phyloP scores from a whole-genome alignment of 2,329 filamentous ascomycete genomes.

The Arthrobotrys sinensis region DNA sequence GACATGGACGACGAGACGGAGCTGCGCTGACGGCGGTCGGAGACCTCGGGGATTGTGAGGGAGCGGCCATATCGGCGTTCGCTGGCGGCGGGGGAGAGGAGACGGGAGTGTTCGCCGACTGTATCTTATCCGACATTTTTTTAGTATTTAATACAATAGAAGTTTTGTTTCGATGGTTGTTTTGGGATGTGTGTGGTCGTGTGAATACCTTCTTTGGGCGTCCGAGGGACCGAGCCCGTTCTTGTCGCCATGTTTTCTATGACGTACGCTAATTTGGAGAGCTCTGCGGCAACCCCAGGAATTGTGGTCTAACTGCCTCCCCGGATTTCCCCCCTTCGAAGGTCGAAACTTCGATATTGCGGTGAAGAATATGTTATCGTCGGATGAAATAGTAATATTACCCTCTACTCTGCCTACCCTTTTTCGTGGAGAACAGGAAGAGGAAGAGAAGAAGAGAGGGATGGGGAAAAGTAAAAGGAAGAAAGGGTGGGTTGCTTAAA shows the following conservation, averaged over 20 bases:
- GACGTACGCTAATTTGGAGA: constrained; percentile 14
- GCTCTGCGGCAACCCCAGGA: constrained; percentile 25
- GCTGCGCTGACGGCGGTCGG: constrained; percentile 47
- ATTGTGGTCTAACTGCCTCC: constrained; percentile 4
- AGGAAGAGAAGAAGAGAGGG: constrained; percentile 6
- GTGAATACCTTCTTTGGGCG: constrained; percentile 51
- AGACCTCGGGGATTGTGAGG: constrained; percentile 56
- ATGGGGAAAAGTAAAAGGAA: constrained; percentile 10
- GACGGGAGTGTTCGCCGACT: constrained; percentile 53
- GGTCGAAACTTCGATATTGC: not conserved
- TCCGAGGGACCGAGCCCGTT: constrained; percentile 46
- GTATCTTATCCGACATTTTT: not conserved
- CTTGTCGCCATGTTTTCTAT: constrained; percentile 51
- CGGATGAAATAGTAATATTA: not conserved
- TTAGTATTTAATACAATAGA: not conserved
- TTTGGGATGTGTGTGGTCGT: constrained; percentile 23
- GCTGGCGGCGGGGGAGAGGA: constrained; percentile 51
- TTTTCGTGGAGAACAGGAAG: not conserved
- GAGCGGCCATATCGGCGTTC: constrained; percentile 56
- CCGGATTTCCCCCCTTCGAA: not conserved
- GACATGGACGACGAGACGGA: constrained; percentile 58
- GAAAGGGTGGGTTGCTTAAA: constrained; percentile 39
- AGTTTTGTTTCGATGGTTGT: not conserved
- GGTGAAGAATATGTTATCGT: not conserved
- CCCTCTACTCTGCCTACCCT: not conserved